Conservation (phyloP, 768 basidiomycete species). For the Termitomyces sp. region DNA sequence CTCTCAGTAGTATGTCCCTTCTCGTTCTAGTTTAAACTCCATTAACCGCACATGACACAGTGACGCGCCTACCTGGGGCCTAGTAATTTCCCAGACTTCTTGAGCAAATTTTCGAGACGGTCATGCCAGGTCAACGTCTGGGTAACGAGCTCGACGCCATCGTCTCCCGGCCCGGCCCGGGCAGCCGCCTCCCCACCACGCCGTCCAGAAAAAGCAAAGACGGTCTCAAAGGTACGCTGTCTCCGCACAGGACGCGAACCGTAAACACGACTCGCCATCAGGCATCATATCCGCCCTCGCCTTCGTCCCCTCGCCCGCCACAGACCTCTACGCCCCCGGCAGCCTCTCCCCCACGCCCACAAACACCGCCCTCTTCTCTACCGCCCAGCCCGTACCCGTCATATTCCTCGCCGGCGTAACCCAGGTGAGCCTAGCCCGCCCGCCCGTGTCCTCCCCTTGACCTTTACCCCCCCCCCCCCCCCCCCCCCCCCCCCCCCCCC, state of each 20-base stretch:
- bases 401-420: not conserved
- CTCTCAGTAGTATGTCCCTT: no score
- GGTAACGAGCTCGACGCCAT: no score
- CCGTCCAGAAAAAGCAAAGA: conserved; percentile 40
- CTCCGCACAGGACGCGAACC: no score
- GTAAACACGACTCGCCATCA: not conserved
- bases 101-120: no score
- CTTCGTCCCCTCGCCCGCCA: conserved; percentile 38
- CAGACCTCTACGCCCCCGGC: not conserved
- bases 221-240: conserved; percentile 71
- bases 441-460: rapidly evolving
- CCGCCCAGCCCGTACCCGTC: not conserved
- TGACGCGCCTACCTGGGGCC: no score
- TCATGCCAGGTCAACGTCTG: no score
- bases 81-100: no score
- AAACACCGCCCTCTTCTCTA: no score
- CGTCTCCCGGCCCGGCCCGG: not conserved
- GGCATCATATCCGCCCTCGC: conserved; percentile 76
- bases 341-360: not conserved
- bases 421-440: not conserved
- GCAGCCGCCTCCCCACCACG: conserved; percentile 17
- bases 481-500: no score
- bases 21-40: no score
- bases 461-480: no score
- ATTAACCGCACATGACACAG: no score